Evolutionary conservation across 2,329 filamentous ascomycete species (phyloP).

Genomic region (Trichoderma endophyticum): DNA sequence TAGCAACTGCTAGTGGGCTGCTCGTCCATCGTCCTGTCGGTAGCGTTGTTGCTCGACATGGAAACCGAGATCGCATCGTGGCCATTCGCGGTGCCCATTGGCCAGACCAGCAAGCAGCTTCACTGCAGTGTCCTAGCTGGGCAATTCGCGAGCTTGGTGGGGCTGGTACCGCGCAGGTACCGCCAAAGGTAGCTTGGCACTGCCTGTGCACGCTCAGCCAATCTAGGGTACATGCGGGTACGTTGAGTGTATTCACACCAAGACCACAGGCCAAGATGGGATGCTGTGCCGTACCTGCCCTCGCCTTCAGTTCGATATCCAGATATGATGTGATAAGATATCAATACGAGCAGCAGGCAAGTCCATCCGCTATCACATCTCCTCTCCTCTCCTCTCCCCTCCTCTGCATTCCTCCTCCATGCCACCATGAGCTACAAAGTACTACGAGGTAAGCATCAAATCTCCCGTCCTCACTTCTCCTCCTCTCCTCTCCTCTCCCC

Average conservation of each 20-base stretch:
- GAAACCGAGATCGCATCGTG: conserved; percentile 14
- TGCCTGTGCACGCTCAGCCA: neutral
- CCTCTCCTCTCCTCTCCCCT: neutral
- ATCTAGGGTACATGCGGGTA: neutral
- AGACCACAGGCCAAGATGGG: neutral
- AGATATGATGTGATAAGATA: neutral
- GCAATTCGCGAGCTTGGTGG: neutral
- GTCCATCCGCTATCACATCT: neutral
- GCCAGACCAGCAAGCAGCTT: neutral
- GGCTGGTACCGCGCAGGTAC: neutral
- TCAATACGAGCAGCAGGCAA: neutral
- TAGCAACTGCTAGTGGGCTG: neutral
- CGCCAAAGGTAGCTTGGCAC: neutral
- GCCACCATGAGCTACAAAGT: neutral
- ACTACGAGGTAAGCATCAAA: neutral
- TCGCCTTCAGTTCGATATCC: neutral
- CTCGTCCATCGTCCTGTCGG: conserved; percentile 11
- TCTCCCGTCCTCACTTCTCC: neutral
- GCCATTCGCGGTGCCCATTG: neutral
- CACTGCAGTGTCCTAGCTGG: neutral
- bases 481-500: neutral
- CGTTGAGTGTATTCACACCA: neutral
- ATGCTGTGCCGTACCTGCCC: neutral
- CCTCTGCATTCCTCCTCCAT: neutral
- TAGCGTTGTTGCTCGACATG: neutral